Evolutionary conservation across 78 protist genomes (phyloP).

Genomic region (Dictyostelium intermedium): DNA sequence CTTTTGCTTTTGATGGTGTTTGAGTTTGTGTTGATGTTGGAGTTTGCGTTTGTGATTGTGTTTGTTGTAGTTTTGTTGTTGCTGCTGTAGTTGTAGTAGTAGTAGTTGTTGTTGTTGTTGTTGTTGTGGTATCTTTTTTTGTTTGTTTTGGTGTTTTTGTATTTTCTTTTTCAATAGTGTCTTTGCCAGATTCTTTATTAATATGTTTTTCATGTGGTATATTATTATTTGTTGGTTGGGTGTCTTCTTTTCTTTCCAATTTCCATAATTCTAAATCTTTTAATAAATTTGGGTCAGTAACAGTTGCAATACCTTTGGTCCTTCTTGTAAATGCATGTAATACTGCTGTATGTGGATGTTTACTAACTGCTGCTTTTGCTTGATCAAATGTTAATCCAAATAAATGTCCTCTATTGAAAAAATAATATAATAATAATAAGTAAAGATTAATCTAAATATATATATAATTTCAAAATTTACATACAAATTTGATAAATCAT

Average conservation of each 20-base stretch:
- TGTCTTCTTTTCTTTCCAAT: constrained; percentile 15
- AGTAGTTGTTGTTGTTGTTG: not conserved
- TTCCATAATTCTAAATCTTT: constrained; percentile 53
- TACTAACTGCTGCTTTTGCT: constrained; percentile 48
- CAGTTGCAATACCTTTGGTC: constrained; percentile 47
- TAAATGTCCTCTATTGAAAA: constrained; percentile 10
- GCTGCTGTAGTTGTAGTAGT: not conserved
- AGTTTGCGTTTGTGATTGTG: not conserved
- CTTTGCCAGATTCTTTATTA: not conserved
- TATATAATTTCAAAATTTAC: not conserved
- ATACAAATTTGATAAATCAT: constrained; percentile 46
- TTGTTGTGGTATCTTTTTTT: not conserved
- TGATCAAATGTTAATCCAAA: constrained; percentile 69
- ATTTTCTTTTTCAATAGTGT: not conserved
- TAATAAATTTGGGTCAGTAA: not conserved
- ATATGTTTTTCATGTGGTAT: constrained; percentile 42
- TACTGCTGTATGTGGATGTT: constrained; percentile 49
- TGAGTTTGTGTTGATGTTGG: not conserved
- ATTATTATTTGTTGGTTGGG: not conserved
- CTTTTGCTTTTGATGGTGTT: not conserved
- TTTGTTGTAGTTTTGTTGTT: not conserved
- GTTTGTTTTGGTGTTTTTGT: not conserved
- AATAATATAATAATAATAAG: not conserved
- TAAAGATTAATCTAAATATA: not conserved
- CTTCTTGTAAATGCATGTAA: constrained; percentile 39